A percentile compares a stretch with the other conserved stretches of the same genome.
Conservation (phyloP, 2,329 filamentous ascomycete species). For the Aspergillus pseudoglaucus region DNA sequence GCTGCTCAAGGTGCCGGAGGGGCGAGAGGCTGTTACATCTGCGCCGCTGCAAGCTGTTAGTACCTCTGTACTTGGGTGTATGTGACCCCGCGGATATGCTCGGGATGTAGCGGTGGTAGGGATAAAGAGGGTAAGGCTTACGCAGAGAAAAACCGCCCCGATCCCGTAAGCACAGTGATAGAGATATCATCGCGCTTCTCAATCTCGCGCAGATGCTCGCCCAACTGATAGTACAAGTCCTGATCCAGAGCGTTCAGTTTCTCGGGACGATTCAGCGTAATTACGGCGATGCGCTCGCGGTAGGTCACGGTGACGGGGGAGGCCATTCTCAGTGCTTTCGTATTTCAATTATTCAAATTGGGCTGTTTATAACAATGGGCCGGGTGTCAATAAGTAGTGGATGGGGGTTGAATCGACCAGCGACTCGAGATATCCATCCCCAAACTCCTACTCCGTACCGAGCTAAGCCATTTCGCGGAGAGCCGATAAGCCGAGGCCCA, state of each 20-base stretch:
- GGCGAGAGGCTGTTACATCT: conserved; percentile 58
- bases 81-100: too few species aligned
- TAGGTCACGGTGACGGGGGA: conserved; percentile 54
- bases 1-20: conserved; percentile 35
- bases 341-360: background rate
- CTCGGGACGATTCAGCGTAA: conserved; percentile 76
- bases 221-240: conserved; percentile 70
- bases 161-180: conserved; percentile 78
- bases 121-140: conserved; percentile 40
- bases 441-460: too few species aligned
- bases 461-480: conserved; percentile 10
- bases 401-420: background rate
- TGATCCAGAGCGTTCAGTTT: conserved; percentile 80
- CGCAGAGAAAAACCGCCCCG: conserved; percentile 81
- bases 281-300: conserved; percentile 65
- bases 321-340: conserved; percentile 14
- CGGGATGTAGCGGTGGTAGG: too few species aligned
- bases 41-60: conserved; percentile 55
- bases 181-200: conserved; percentile 72
- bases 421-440: background rate
- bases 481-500: conserved; percentile 10
- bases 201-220: conserved; percentile 67
- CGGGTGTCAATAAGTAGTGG: too few species aligned
- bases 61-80: too few species aligned
- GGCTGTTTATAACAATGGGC: too few species aligned